Base-by-base conservation (phyloP, 2,329 filamentous ascomycete species). In the Phaeosphaeriaceae sp. region DNA sequence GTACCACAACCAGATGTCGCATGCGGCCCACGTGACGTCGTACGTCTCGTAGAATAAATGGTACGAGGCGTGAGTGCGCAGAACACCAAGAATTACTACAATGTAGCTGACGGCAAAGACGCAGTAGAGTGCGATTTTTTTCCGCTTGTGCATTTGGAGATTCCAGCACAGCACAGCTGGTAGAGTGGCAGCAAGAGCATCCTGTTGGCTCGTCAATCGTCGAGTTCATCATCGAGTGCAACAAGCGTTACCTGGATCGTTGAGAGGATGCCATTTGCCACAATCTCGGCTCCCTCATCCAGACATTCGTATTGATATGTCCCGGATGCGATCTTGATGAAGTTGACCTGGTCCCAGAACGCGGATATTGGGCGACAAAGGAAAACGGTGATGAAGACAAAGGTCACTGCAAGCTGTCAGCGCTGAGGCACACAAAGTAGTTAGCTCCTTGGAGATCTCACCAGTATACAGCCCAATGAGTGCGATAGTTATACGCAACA, bases 1-100 rank as follows among this genome's bases (percentile, higher is more conserved):
- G 35, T 47, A 47, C 44, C 44, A 47, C 26, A 47, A 15, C 44
- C 44, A 47, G 22, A 47, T 47, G 21, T 47, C 44, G 44, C 44
- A 23, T n/a, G 44, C 44, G 3, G 23, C 44, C 44, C 44, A 47
- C 21, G 44, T 47, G 15, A 47, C 23, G 22, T 47, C 44, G 21
- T 47, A 47, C 10, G 44, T 47, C 17, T 47, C 44, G 21, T 24
- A 47, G 22, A 47, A 47, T 11, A 47, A 13, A 2, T 26, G 44
- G 21, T 24, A 47, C 4, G 44, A 47, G 10, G 13, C 21, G 44
- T 47, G 23, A 11, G 44, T 47, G 10, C 44, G 21, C 4, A 47
- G 21, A 6, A 23, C 21, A 7, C 44, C 44, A 15, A 47, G 23
- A 1, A 26, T 26, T 9, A 47, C 44, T 11, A 26, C 44, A 23